Conservation (phyloP, 2,329 filamentous ascomycete genomes). For the Thielaviopsis euricoi region DNA sequence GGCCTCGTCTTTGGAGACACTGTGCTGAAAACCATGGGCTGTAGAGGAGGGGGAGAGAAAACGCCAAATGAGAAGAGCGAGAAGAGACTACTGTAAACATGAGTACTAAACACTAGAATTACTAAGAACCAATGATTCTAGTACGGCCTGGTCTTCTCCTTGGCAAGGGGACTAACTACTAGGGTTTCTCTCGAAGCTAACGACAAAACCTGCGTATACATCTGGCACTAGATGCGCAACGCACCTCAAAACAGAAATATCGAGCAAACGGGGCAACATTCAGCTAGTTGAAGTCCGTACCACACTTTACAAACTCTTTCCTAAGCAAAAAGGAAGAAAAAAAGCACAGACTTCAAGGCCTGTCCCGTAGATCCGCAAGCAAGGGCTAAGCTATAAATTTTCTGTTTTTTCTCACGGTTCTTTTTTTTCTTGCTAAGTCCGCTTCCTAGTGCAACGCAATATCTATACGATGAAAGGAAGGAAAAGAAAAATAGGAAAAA, state of each 20-base stretch:
- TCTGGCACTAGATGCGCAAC: background rate
- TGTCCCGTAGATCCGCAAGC: background rate
- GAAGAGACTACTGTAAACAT: background rate
- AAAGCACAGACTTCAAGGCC: background rate
- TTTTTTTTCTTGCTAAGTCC: background rate
- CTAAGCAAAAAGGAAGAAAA: background rate
- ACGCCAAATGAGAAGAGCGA: background rate
- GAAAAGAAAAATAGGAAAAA: background rate
- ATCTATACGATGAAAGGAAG: background rate
- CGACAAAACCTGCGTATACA: background rate
- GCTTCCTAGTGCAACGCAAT: background rate
- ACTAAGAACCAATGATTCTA: background rate
- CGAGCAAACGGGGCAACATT: background rate
- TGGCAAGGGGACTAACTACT: background rate
- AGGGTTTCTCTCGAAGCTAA: no score
- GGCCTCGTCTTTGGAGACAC: background rate
- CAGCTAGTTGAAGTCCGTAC: background rate
- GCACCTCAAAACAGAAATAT: background rate
- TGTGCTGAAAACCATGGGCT: background rate
- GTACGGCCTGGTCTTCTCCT: no score
- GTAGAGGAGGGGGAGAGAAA: background rate
- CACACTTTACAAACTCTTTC: background rate
- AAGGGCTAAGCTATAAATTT: background rate
- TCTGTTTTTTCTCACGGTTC: background rate
- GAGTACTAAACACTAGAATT: background rate